phyloP scores from a whole-genome alignment of 441 rosid genomes.

The Daphne laureola region DNA sequence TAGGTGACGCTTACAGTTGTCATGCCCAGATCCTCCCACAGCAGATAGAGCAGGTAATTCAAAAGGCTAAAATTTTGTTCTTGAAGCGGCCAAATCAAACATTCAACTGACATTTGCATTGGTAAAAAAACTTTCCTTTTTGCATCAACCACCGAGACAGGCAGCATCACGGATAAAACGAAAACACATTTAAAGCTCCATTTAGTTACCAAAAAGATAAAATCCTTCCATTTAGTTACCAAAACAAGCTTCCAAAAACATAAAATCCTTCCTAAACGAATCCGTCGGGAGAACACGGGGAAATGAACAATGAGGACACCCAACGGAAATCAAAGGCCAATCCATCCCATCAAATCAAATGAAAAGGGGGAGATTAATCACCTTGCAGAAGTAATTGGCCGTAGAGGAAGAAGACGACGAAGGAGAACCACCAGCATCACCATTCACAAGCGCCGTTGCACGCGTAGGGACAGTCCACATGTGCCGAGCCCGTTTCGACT shows the following conservation, averaged over 20 bases:
- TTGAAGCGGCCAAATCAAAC: too few species aligned
- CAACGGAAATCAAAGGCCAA: not conserved
- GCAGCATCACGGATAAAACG: too few species aligned
- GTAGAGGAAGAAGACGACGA: conserved; percentile 39
- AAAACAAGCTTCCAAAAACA: not conserved
- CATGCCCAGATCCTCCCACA: too few species aligned
- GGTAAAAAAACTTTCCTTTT: too few species aligned
- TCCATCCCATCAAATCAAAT: not conserved
- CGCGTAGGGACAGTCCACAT: conserved; percentile 65
- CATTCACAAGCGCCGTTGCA: conserved; percentile 38
- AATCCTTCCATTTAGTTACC: too few species aligned
- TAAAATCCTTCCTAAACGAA: not conserved
- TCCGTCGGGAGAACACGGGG: not conserved
- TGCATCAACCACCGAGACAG: too few species aligned
- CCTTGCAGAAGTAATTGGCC: conserved; percentile 54
- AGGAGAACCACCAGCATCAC: conserved; percentile 32
- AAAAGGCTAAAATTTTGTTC: too few species aligned
- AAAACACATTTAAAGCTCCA: too few species aligned
- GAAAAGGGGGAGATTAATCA: conserved; percentile 16
- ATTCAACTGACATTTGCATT: too few species aligned
- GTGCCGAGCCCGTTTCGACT: conserved; percentile 49
- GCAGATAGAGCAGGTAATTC: too few species aligned
- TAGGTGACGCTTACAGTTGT: too few species aligned
- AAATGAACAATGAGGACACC: not conserved
- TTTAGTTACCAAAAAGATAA: too few species aligned